These are phyloP conservation scores for Globisporangium megalacanthum DNA, from an alignment of 352 stramenopile genomes.

Conservation along the genomic window DNA sequence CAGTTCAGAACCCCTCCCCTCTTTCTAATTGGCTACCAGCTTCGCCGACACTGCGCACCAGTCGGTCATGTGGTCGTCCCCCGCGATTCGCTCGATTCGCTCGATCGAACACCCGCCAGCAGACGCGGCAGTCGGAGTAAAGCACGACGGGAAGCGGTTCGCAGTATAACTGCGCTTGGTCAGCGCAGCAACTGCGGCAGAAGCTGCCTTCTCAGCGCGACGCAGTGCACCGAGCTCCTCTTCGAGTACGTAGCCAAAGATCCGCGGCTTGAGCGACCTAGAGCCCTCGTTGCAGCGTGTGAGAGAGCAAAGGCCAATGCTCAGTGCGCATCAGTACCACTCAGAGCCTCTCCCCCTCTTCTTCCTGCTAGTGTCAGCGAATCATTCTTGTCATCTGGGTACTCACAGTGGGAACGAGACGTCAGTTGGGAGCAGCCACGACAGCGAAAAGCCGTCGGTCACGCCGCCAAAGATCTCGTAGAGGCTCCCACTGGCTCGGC, in stretches of 20 bases:
- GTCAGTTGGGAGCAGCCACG: slow-evolving; percentile 82
- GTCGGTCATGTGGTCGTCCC: slow-evolving; percentile 1
- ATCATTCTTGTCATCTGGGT: background rate
- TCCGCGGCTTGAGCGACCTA: slow-evolving; percentile 76
- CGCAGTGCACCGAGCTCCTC: slow-evolving; percentile 31
- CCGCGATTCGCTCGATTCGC: background rate
- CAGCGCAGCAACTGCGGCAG: background rate
- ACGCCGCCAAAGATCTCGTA: slow-evolving; percentile 78
- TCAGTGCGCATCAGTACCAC: no score
- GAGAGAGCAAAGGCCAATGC: background rate
- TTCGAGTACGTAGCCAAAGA: slow-evolving; percentile 81
- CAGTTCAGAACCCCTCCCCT: background rate
- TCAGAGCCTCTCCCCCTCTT: no score
- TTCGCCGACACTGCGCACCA: background rate
- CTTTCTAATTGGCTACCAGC: background rate
- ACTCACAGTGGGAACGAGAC: slow-evolving; percentile 83
- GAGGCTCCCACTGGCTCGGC: slow-evolving; percentile 13
- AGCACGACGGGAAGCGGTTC: background rate
- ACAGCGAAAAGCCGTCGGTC: slow-evolving; percentile 45
- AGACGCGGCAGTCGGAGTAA: background rate
- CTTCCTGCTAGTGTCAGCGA: no score
- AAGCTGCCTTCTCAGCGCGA: background rate
- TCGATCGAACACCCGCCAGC: background rate
- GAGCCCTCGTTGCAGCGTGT: background rate
- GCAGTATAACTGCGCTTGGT: background rate